A percentile compares a stretch with the other conserved stretches of the same genome.
Evolutionary conservation across 176 grass and related monocot species (phyloP).

Genomic region (Bromus sterilis): DNA sequence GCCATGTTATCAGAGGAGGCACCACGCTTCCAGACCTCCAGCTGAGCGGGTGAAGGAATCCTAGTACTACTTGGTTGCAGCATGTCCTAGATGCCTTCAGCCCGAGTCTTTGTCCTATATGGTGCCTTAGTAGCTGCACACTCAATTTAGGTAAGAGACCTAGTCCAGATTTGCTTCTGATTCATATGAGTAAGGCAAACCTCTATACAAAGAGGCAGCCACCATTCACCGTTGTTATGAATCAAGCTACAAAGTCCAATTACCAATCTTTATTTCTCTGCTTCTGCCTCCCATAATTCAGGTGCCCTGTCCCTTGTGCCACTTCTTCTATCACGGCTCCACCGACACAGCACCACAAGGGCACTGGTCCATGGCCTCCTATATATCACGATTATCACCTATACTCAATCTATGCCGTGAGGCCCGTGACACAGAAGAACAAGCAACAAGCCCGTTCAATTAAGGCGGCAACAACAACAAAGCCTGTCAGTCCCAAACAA

Average conservation of each 20-base stretch:
- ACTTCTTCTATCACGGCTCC: background rate
- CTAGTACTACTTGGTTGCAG: background rate
- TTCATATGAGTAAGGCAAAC: background rate
- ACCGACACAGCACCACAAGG: background rate
- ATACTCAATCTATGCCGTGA: background rate
- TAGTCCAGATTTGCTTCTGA: background rate
- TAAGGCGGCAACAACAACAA: slow-evolving; percentile 6
- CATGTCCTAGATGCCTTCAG: background rate
- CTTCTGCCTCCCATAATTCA: background rate
- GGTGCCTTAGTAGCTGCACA: background rate
- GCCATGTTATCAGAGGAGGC: background rate
- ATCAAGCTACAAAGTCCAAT: background rate
- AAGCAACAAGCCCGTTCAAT: background rate
- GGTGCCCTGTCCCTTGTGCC: background rate
- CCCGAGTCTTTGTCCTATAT: background rate
- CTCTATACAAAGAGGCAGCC: background rate
- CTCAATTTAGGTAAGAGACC: background rate
- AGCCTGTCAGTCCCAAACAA: too few species aligned
- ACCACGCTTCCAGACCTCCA: background rate
- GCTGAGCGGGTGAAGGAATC: background rate
- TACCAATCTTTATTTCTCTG: background rate
- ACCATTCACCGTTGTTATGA: background rate
- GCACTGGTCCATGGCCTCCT: background rate
- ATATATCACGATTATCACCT: background rate
- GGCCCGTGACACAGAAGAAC: background rate